A percentile compares a stretch with the other conserved stretches of the same genome.
These are phyloP conservation scores for Monilinia polystroma DNA, from an alignment of 2,329 filamentous ascomycete species.

Conservation along the genomic window DNA sequence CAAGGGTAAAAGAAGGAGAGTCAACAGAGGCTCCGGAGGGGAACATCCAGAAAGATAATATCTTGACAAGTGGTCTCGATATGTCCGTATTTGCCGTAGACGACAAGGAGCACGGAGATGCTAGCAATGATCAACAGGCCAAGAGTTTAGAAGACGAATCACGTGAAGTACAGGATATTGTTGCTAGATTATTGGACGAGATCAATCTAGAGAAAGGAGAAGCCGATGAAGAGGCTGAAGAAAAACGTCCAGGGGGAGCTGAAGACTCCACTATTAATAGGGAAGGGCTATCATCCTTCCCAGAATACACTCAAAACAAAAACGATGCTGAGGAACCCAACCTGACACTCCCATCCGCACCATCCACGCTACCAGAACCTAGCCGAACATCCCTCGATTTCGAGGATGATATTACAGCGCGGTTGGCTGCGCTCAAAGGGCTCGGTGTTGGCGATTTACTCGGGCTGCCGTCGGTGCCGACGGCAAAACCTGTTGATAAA, in stretches of 20 bases:
- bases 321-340: conserved; percentile 15
- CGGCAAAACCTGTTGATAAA: conserved; percentile 33
- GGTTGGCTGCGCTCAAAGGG: conserved; percentile 36
- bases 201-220: conserved; percentile 32
- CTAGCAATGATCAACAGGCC: conserved; percentile 44
- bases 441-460: conserved; percentile 27
- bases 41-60: conserved; percentile 38
- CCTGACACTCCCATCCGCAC: conserved; percentile 33
- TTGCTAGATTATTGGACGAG: conserved; percentile 38
- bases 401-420: conserved; percentile 35
- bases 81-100: conserved; percentile 42
- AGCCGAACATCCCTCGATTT: conserved; percentile 35
- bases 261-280: not conserved
- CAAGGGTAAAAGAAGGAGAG: not conserved
- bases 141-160: conserved; percentile 33
- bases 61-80: conserved; percentile 39
- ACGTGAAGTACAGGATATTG: conserved; percentile 38
- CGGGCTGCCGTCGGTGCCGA: conserved; percentile 39
- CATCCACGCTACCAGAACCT: conserved; percentile 30
- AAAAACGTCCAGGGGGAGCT: not conserved
- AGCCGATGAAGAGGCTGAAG: conserved; percentile 20
- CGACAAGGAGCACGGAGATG: conserved; percentile 45
- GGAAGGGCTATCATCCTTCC: not conserved
- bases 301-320: not conserved
- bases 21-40: not conserved